A percentile compares a stretch with the other conserved stretches of the same genome.
These are phyloP conservation scores for Torulaspora quercuum DNA, from an alignment of 805 yeast species.

Conservation along the genomic window DNA sequence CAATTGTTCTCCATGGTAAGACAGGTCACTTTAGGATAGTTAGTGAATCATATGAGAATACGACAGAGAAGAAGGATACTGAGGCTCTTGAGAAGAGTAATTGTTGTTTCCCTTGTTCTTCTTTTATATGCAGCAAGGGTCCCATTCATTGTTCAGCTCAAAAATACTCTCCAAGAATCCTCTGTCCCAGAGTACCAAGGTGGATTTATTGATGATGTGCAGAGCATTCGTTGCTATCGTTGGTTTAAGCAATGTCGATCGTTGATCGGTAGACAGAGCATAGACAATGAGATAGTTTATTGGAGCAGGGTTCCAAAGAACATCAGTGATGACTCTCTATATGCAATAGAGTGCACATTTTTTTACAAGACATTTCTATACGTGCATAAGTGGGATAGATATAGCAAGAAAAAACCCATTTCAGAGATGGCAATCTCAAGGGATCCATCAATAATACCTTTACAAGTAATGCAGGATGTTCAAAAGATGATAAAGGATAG, in stretches of 20 bases:
- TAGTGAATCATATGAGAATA: slow-evolving; percentile 8
- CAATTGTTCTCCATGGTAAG: slow-evolving; percentile 1
- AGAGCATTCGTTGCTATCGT: slow-evolving; percentile 30
- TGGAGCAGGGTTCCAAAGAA: slow-evolving; percentile 31
- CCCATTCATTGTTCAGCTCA: slow-evolving; percentile 4
- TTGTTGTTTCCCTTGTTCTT: slow-evolving; percentile 1
- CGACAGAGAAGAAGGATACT: slow-evolving; percentile 8
- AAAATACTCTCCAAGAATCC: slow-evolving; percentile 5
- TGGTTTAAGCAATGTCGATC: slow-evolving; percentile 34
- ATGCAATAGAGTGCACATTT: slow-evolving; percentile 14
- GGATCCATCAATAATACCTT: slow-evolving; percentile 38
- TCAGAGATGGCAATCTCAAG: slow-evolving; percentile 45
- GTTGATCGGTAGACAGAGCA: slow-evolving; percentile 15
- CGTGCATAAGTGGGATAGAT: slow-evolving; percentile 22
- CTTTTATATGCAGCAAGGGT: slow-evolving; percentile 2
- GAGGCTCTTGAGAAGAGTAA: slow-evolving; percentile 5
- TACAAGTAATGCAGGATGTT: slow-evolving; percentile 38
- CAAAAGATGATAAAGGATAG: slow-evolving; percentile 28
- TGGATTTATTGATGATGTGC: slow-evolving; percentile 34
- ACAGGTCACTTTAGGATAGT: neutral
- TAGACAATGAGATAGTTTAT: slow-evolving; percentile 10
- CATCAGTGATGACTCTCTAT: slow-evolving; percentile 24
- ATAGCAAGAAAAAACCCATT: slow-evolving; percentile 33
- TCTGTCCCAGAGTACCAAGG: slow-evolving; percentile 26
- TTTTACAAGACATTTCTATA: slow-evolving; percentile 30